Conservation (phyloP, 1,139 yeast genomes). For the Saccharomyces hybrid region DNA sequence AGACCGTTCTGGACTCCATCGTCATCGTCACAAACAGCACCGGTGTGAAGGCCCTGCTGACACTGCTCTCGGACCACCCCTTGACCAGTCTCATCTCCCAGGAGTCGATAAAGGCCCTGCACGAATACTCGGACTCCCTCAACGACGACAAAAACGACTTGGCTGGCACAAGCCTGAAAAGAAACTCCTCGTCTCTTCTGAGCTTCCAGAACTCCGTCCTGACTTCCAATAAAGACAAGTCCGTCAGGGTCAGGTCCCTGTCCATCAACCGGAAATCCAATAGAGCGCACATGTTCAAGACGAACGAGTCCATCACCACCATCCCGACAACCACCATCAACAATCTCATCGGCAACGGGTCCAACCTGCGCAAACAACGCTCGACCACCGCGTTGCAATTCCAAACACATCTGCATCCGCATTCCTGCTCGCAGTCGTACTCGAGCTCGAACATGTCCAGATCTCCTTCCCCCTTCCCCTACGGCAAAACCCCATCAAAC, state of each 20-base stretch:
- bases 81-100: constrained; percentile 26
- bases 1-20: constrained; percentile 20
- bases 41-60: constrained; percentile 31
- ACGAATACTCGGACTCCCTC: constrained; percentile 11
- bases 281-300: constrained; percentile 5
- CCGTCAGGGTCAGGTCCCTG: constrained; percentile 17
- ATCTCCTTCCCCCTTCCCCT: background rate
- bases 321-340: background rate
- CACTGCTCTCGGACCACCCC: constrained; percentile 31
- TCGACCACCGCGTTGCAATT: background rate
- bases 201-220: constrained; percentile 25
- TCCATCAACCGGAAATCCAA: constrained; percentile 2
- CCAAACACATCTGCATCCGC: background rate
- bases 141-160: constrained; percentile 7
- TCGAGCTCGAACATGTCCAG: background rate
- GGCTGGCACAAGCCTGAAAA: constrained; percentile 20
- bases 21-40: constrained; percentile 29
- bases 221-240: constrained; percentile 30
- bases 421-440: background rate
- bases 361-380: background rate
- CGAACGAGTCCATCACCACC: constrained; percentile 3
- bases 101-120: constrained; percentile 26
- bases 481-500: background rate
- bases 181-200: constrained; percentile 28
- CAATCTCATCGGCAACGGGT: background rate